Percentiles rank a stretch among this genome's conserved stretches.
Conservation (phyloP, 2,329 filamentous ascomycete genomes). For the Fusarium pininemorale region DNA sequence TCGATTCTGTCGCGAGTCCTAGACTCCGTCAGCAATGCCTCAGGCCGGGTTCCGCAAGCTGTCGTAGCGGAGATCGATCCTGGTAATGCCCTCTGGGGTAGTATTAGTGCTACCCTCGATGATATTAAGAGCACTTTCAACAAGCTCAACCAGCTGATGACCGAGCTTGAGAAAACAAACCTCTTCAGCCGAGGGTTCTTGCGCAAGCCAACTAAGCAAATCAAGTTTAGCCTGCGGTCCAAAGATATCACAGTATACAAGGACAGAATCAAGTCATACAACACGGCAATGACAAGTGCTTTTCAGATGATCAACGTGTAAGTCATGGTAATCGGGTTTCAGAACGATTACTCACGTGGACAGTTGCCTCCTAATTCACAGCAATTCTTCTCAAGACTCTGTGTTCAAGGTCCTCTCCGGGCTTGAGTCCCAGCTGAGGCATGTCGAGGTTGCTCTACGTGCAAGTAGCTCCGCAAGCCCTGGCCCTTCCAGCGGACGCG, state of each 20-base stretch:
- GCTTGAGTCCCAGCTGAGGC: neutral
- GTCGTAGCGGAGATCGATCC: neutral
- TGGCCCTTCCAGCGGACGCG: neutral
- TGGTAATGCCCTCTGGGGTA: neutral
- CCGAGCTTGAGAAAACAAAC: neutral
- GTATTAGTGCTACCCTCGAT: neutral
- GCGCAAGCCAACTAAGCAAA: neutral
- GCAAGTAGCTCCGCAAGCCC: neutral
- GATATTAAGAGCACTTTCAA: neutral
- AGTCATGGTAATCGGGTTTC: neutral
- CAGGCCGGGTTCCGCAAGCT: neutral
- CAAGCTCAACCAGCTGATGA: neutral
- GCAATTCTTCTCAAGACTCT: neutral
- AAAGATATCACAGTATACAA: neutral
- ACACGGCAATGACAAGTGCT: neutral
- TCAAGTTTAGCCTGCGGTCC: neutral
- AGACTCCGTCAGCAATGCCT: neutral
- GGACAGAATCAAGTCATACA: neutral
- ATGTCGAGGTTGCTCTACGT: neutral
- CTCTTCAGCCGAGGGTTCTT: neutral
- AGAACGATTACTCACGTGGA: accelerated
- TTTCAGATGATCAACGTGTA: neutral
- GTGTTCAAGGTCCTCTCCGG: neutral
- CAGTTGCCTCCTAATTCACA: neutral
- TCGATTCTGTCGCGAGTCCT: neutral